These are phyloP conservation scores for Colletotrichum musae DNA, from an alignment of 2,329 filamentous ascomycete species.

Conservation along the genomic window DNA sequence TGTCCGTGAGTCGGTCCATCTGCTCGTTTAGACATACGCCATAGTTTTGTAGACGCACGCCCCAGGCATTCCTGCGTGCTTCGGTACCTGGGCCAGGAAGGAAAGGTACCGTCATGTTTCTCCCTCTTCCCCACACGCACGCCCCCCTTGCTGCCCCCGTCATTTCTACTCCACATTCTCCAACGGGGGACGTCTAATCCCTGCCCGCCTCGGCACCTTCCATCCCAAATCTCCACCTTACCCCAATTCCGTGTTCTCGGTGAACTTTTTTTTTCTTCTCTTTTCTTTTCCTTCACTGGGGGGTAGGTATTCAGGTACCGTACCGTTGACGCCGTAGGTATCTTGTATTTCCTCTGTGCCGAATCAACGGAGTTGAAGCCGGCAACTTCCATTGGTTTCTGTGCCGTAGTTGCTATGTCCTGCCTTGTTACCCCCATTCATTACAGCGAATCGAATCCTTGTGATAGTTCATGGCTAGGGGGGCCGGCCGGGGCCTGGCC, in stretches of 20 bases:
- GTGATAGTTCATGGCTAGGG: not conserved
- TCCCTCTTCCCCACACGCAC: slow-evolving; percentile 29
- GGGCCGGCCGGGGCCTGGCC: not conserved
- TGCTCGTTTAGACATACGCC: not conserved
- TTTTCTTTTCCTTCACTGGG: not conserved
- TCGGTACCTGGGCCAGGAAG: too few species aligned
- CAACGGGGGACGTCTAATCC: slow-evolving; percentile 25
- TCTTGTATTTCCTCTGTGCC: not conserved
- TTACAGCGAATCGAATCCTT: not conserved
- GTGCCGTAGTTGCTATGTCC: not conserved
- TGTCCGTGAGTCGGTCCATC: too few species aligned
- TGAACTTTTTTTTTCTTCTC: slow-evolving; percentile 5
- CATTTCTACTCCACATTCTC: slow-evolving; percentile 34
- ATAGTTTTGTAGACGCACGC: not conserved
- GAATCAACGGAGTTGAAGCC: too few species aligned
- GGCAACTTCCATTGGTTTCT: not conserved
- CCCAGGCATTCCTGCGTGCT: not conserved
- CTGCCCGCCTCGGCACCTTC: slow-evolving; percentile 29
- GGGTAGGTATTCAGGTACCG: slow-evolving; percentile 6
- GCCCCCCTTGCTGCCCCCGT: slow-evolving; percentile 4
- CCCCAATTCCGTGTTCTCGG: slow-evolving; percentile 15
- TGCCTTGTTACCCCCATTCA: not conserved
- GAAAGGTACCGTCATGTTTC: slow-evolving; percentile 8
- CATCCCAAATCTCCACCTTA: slow-evolving; percentile 36
- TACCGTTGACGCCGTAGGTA: not conserved